These are phyloP conservation scores for Deinandra increscens DNA, from an alignment of 129 eudicot species.

Conservation along the genomic window DNA sequence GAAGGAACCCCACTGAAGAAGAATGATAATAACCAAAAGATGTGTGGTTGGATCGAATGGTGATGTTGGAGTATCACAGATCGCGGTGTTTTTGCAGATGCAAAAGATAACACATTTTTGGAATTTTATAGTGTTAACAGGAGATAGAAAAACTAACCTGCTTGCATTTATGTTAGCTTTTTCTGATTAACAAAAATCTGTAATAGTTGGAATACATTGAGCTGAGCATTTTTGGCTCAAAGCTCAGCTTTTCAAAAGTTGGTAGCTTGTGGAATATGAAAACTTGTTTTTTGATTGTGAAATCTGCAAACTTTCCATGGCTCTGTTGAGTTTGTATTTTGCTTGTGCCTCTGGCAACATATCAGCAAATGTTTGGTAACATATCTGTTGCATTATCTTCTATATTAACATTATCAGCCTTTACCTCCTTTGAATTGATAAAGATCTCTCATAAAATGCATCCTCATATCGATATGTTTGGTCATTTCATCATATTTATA, in stretches of 20 bases:
- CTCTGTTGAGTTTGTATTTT: no score
- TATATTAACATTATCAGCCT: no score
- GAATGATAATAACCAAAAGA: slow-evolving; percentile 2
- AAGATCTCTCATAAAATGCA: no score
- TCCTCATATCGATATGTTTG: no score
- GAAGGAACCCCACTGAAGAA: slow-evolving; percentile 5
- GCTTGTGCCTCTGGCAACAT: no score
- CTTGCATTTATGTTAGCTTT: not conserved
- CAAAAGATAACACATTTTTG: not conserved
- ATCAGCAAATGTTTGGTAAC: no score
- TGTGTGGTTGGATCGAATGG: slow-evolving; percentile 44
- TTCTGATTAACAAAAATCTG: not conserved
- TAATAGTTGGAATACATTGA: not conserved
- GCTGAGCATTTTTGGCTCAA: slow-evolving; percentile 3
- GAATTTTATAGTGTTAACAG: not conserved
- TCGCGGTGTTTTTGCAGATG: not conserved
- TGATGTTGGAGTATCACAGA: slow-evolving; percentile 6
- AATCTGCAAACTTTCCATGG: no score
- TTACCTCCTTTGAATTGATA: no score
- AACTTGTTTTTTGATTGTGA: not conserved
- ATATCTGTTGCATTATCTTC: no score
- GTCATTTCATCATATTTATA: no score
- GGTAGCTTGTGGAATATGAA: not conserved
- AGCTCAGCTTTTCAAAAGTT: not conserved
- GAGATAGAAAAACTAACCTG: not conserved